These are phyloP conservation scores for Taphrina populina DNA, from an alignment of 1,139 yeast genomes.

Conservation along the genomic window DNA sequence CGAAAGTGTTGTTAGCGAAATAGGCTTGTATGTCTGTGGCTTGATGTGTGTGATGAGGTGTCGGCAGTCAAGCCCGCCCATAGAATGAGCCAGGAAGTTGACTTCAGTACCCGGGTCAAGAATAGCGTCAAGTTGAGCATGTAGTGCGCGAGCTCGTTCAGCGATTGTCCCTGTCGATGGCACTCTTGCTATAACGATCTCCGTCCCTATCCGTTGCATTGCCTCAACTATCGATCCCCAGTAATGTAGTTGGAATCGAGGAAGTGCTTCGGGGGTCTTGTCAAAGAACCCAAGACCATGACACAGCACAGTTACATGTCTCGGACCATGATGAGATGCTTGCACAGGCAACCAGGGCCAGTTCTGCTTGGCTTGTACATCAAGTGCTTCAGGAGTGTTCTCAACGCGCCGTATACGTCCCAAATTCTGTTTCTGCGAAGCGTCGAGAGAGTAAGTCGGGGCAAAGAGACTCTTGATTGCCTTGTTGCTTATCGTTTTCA, in stretches of 20 bases:
- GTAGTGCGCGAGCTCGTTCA: constrained; percentile 35
- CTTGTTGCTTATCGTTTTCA: not conserved
- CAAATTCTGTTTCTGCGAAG: not conserved
- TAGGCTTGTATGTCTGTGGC: constrained; percentile 55
- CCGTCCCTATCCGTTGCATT: constrained; percentile 57
- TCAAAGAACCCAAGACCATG: constrained; percentile 36
- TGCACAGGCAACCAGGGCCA: constrained; percentile 31
- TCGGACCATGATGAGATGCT: constrained; percentile 18
- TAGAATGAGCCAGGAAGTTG: constrained; percentile 84
- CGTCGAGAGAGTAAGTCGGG: not conserved
- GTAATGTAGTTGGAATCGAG: constrained; percentile 45
- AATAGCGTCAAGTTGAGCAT: constrained; percentile 37
- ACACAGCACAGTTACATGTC: constrained; percentile 34
- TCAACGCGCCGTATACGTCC: constrained; percentile 10
- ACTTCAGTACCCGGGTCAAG: constrained; percentile 46
- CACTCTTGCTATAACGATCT: constrained; percentile 65
- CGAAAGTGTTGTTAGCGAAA: constrained; percentile 75
- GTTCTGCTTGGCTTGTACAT: not conserved
- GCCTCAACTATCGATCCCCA: constrained; percentile 70
- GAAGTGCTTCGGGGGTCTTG: constrained; percentile 34
- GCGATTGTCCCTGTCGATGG: constrained; percentile 73
- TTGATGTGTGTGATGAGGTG: constrained; percentile 63
- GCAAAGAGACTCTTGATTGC: constrained; percentile 1
- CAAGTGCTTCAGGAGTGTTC: not conserved
- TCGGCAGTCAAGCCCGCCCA: constrained; percentile 90